phyloP scores from a whole-genome alignment of 1,284 basidiomycete genomes.

The Pseudozyma sp. region DNA sequence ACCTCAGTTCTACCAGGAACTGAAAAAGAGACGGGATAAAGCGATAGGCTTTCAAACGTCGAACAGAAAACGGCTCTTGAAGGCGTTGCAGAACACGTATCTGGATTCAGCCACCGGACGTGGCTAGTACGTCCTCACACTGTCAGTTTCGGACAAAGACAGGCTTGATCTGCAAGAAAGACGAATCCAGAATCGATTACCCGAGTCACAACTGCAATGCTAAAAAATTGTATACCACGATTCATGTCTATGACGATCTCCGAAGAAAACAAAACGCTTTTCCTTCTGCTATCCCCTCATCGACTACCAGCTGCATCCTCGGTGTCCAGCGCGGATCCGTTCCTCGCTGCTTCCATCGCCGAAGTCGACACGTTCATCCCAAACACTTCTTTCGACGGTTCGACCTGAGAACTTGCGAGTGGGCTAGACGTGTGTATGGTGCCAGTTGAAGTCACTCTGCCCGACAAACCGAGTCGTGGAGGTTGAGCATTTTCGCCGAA shows the following conservation, averaged over 20 bases:
- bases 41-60: background rate
- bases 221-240: too few relatives aligned
- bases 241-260: background rate
- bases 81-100: conserved; percentile 19
- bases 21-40: background rate
- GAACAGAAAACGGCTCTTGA: background rate
- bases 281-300: too few relatives aligned
- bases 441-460: background rate
- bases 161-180: too few relatives aligned
- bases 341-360: conserved; percentile 20
- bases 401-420: conserved; percentile 2
- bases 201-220: too few relatives aligned
- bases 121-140: too few relatives aligned
- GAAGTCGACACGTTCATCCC: conserved; percentile 11
- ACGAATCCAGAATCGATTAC: too few relatives aligned
- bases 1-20: background rate
- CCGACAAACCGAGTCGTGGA: background rate
- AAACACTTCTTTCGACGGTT: conserved; percentile 9
- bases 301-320: conserved; percentile 15
- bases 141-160: too few relatives aligned
- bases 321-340: conserved; percentile 32
- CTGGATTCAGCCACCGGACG: conserved; percentile 11
- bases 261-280: too few relatives aligned
- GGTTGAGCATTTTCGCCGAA: conserved; percentile 4
- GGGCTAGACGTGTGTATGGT: conserved; percentile 8